Conservation (phyloP, 306 rosid species). For the Acacia acuminata region DNA sequence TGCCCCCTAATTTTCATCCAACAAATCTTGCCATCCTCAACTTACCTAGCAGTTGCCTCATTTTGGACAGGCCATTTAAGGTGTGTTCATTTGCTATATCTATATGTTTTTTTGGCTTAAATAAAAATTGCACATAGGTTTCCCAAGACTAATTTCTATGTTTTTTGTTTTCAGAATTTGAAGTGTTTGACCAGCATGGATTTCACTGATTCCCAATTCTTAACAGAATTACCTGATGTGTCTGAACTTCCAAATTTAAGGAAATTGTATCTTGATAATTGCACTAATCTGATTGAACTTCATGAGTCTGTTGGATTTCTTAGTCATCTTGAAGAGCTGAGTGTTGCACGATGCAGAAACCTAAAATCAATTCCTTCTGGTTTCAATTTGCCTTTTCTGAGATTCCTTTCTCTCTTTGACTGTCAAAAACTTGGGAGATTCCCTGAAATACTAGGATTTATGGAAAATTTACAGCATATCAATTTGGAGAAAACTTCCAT, state of each 20-base stretch:
- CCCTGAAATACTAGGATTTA: constrained; percentile 10
- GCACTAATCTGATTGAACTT: constrained; percentile 9
- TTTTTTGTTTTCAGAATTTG: constrained; percentile 1
- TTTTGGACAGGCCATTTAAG: constrained; percentile 11
- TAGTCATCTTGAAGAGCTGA: neutral
- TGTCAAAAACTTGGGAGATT: constrained; percentile 3
- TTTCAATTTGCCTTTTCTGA: neutral
- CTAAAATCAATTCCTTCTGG: too few relatives aligned
- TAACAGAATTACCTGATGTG: constrained; percentile 4
- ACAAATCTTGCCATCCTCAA: neutral
- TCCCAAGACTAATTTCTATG: too few relatives aligned
- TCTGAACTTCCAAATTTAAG: constrained; percentile 4
- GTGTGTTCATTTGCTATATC: neutral
- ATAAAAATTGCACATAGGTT: too few relatives aligned
- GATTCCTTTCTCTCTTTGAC: neutral
- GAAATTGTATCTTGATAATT: neutral
- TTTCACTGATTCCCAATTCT: constrained; percentile 8
- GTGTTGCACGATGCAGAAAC: too few relatives aligned
- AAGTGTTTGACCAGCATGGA: neutral
- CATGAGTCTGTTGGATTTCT: constrained; percentile 30
- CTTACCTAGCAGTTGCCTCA: constrained; percentile 8
- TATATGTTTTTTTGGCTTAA: too few relatives aligned
- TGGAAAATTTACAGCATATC: constrained; percentile 3
- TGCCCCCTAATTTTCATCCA: neutral
- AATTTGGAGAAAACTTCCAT: constrained; percentile 19